Evolutionary conservation across 345 rosid species (phyloP).

Genomic region (Passiflora organensis): DNA sequence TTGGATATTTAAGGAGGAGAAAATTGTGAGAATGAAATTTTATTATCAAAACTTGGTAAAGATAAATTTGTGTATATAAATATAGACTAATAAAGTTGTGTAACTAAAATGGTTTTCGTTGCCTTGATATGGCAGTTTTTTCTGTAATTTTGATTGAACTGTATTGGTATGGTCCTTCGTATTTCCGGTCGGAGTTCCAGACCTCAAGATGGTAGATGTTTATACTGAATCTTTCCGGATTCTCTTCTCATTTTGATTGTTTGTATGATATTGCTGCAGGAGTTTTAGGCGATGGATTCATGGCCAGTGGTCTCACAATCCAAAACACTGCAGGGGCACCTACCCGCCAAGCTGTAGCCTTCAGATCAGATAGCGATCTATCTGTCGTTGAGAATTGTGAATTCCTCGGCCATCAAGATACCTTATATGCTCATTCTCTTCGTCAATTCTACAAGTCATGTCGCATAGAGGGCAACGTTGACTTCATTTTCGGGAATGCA

Average conservation of each 20-base stretch:
- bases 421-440: slow-evolving; percentile 74
- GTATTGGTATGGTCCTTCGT: too few relatives aligned
- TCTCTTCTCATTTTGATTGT: not conserved
- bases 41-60: too few relatives aligned
- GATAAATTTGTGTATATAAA: too few relatives aligned
- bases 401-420: slow-evolving; percentile 89
- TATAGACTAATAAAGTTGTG: too few relatives aligned
- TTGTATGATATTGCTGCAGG: slow-evolving; percentile 33
- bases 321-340: slow-evolving; percentile 81
- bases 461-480: slow-evolving; percentile 80
- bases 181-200: too few relatives aligned
- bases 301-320: slow-evolving; percentile 80
- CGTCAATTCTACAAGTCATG: slow-evolving; percentile 85
- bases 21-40: too few relatives aligned
- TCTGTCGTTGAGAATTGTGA: slow-evolving; percentile 74
- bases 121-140: too few relatives aligned
- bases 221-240: too few relatives aligned
- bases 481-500: slow-evolving; percentile 86
- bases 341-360: slow-evolving; percentile 91
- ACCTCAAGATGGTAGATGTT: too few relatives aligned
- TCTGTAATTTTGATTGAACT: too few relatives aligned
- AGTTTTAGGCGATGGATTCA: slow-evolving; percentile 87
- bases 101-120: too few relatives aligned
- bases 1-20: too few relatives aligned
- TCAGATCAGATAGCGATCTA: slow-evolving; percentile 77